Evolutionary conservation across 2,329 filamentous ascomycete genomes (phyloP).

Genomic region (Dothistroma septosporum): DNA sequence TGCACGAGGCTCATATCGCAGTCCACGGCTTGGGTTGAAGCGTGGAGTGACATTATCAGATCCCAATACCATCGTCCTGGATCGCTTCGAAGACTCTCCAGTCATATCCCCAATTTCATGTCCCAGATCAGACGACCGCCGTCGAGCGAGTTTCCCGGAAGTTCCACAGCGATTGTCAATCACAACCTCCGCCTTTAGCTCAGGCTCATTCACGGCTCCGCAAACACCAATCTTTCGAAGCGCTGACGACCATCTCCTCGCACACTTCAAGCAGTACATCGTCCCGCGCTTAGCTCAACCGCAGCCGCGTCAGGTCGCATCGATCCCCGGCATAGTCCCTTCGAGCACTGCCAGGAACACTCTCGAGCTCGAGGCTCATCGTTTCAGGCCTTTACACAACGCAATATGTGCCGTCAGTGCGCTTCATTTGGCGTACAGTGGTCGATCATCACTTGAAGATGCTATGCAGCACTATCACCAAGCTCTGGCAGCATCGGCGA

Average conservation of each 20-base stretch:
- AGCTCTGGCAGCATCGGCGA: conserved; percentile 42
- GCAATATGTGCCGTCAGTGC: conserved; percentile 57
- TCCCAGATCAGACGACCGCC: conserved; percentile 5
- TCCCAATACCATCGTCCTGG: conserved; percentile 49
- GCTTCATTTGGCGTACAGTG: conserved; percentile 48
- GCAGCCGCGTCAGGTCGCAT: conserved; percentile 5
- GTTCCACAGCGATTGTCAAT: conserved; percentile 23
- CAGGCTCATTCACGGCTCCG: conserved; percentile 12
- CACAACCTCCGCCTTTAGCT: conserved; percentile 18
- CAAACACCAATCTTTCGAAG: conserved; percentile 10
- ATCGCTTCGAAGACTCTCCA: conserved; percentile 46
- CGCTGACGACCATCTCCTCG: conserved; percentile 22
- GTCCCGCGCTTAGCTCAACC: conserved; percentile 26
- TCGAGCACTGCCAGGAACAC: conserved; percentile 25
- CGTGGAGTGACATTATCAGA: conserved; percentile 32
- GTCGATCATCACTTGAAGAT: conserved; percentile 43
- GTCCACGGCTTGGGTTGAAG: conserved; percentile 5
- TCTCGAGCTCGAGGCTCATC: conserved; percentile 40
- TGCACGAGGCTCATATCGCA: conserved; percentile 3
- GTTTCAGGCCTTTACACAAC: conserved; percentile 52
- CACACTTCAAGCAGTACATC: conserved; percentile 30
- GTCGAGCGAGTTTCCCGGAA: conserved; percentile 22
- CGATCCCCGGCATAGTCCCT: conserved; percentile 4
- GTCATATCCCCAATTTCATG: conserved; percentile 11
- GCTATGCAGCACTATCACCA: conserved; percentile 54